Evolutionary conservation across 2,329 filamentous ascomycete species (phyloP), one percentile per base, ranked within the genome.

Genomic region (Xylariaceae sp.): DNA sequence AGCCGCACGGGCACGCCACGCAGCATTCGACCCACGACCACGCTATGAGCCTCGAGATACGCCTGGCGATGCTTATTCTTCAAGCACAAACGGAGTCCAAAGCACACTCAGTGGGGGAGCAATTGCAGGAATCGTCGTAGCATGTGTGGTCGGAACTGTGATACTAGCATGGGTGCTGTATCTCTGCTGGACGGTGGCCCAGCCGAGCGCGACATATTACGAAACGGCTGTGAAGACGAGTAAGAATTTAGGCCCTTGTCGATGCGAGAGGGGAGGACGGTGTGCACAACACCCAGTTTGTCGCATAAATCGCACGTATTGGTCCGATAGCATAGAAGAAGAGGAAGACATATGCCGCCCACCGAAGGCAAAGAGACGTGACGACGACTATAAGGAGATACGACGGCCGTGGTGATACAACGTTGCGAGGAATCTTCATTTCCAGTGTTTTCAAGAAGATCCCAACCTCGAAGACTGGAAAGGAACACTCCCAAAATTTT

Each of bases 201-300:
- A 16, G n/a, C 55, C 55, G 10, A 22, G 38, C 2, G 42, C 48
- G 19, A 50, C 48, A n/a, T 57, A 57, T 45, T 52, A 52, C 48
- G 51, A 57, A 41, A 40, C 18, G 14, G 55, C 51, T 9, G 16
- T 52, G 13, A 16, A 46, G 14, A 31, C 33, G 5, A 28, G 34
- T 7, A 44, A 48, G 38, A 34, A 42, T 28, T 2, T 13, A 4
- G 17, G 7, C 1, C 14, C 6, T 18, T 16, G 18, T 40, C 42
- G 36, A 11, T 13, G 19, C 14, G 36, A 14, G n/a, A 10, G 41
- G 33, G 16, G 10, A n/a, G 17, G 38, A 14, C n/a, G 31, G 12
- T 31, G 36, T 13, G 11, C 47, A 18, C 47, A 19, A 28, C 2
- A 16, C 9, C 14, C 47, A 13, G 12, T 36, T 45, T 13, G 40